Conservation (phyloP, 1,284 basidiomycete genomes). For the Naganishia sp. region DNA sequence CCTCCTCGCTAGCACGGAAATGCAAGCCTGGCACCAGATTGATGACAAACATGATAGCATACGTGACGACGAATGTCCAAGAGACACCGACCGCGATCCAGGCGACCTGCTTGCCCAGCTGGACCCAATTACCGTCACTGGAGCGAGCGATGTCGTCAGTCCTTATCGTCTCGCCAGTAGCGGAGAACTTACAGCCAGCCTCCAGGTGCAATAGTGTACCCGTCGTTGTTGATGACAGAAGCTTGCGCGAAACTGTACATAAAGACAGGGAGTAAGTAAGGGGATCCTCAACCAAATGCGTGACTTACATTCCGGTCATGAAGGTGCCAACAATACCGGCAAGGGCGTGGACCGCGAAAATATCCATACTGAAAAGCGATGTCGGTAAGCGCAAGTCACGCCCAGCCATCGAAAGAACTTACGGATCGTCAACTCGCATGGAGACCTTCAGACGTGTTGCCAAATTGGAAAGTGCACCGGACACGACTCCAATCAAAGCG, state of each 20-base stretch:
- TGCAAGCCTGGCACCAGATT: conserved; percentile 75
- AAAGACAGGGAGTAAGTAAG: conserved; percentile 41
- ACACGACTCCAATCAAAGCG: conserved; percentile 73
- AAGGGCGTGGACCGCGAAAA: conserved; percentile 87
- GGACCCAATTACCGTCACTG: conserved; percentile 53
- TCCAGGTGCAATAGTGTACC: conserved; percentile 59
- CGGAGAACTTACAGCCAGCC: conserved; percentile 63
- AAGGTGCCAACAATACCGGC: conserved; percentile 84
- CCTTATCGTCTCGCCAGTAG: not conserved
- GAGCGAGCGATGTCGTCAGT: not conserved
- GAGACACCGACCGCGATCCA: conserved; percentile 71
- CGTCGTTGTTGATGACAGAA: conserved; percentile 73
- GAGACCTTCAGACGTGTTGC: conserved; percentile 72
- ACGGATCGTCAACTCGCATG: conserved; percentile 52
- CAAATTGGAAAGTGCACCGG: conserved; percentile 79
- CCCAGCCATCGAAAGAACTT: conserved; percentile 16
- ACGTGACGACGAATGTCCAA: conserved; percentile 60
- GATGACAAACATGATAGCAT: conserved; percentile 59
- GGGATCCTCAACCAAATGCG: not conserved
- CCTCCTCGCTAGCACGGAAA: conserved; percentile 71
- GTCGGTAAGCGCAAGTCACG: not conserved
- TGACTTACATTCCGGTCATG: conserved; percentile 49
- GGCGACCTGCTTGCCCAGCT: conserved; percentile 78
- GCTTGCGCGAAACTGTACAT: conserved; percentile 69
- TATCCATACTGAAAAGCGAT: conserved; percentile 57